Conservation (phyloP, 345 rosid species). For the Eucalyptus tenuipes region DNA sequence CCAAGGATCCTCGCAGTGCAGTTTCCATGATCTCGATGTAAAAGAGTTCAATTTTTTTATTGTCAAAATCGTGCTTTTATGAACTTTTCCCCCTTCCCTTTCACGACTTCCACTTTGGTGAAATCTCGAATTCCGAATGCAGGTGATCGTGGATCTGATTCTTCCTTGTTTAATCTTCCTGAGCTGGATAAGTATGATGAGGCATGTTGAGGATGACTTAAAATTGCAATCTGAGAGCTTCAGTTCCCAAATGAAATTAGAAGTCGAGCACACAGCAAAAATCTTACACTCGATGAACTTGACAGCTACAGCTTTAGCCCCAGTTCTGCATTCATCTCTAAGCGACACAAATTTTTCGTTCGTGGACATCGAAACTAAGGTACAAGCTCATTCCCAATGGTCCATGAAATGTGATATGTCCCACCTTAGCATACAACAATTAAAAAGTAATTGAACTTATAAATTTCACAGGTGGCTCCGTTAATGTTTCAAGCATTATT, state of each 20-base stretch:
- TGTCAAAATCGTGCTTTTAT: not conserved
- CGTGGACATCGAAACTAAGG: not conserved
- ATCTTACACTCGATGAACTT: not conserved
- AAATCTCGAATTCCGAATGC: not conserved
- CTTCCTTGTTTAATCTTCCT: not conserved
- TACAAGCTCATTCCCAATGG: not conserved
- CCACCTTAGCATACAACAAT: not conserved
- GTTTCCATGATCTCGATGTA: not conserved
- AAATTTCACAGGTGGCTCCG: not conserved
- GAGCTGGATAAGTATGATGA: not conserved
- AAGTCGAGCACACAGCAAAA: not conserved
- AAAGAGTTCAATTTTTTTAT: not conserved
- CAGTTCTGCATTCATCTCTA: not conserved
- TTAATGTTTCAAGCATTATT: not conserved
- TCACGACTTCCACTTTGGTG: not conserved
- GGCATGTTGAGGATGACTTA: not conserved
- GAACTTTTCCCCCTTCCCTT: not conserved
- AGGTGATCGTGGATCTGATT: not conserved
- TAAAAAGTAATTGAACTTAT: not conserved
- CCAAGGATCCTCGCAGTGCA: not conserved
- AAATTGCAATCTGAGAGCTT: not conserved
- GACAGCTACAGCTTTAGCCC: not conserved
- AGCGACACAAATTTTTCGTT: not conserved
- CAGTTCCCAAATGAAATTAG: not conserved
- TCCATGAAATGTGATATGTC: not conserved